Evolutionary conservation across 352 stramenopile species (phyloP), one percentile per base, ranked within the genome.

Genomic region (Aphanomyces stellatus): DNA sequence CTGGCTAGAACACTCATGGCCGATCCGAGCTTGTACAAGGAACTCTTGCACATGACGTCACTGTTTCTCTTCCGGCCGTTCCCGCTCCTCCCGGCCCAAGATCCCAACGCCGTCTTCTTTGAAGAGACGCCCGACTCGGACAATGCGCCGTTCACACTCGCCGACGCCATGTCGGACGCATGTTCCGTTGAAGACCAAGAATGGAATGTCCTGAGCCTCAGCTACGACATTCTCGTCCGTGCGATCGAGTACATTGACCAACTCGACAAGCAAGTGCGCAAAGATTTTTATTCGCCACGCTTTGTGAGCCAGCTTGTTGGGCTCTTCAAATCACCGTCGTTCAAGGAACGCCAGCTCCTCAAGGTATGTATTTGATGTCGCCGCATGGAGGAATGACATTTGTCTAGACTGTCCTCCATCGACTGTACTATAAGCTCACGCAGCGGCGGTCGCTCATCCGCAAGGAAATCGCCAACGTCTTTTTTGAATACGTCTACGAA

Each of bases 401-500:
- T 19, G 13, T 42, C 53, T 57, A 67, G 60, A 68, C 82, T 37
- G 82, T 94, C 67, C 80, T 93, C 53, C 84, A 94, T 76, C 82
- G 85, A 53, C 66, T 95, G 71, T 95, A 95, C 74, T 93, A 93
- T 81, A 95, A 94, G 75, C 79, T 95, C 57, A 94, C 85, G 62
- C 84, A 95, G 74, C 87, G 86, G 35, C 85, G 87, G 31, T 88
- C 85, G 64, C 79, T 84, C 19, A 93, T 95, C 76, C 83, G 87
- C 53, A 90, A 90, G 71, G 83, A 92, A 71, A 94, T 95, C 74
- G 81, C 85, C 65, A 76, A 93, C 71, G 78, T 85, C 62, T 93
- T 95, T 68, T 94, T 92, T 77, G 85, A 91, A 81, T 95, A 93
- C 89, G 91, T 93, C 88, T 95, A 95, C 90, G 87, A 95, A 81